phyloP scores from a whole-genome alignment of 2,329 filamentous ascomycete genomes.

The Colletotrichum navitas region DNA sequence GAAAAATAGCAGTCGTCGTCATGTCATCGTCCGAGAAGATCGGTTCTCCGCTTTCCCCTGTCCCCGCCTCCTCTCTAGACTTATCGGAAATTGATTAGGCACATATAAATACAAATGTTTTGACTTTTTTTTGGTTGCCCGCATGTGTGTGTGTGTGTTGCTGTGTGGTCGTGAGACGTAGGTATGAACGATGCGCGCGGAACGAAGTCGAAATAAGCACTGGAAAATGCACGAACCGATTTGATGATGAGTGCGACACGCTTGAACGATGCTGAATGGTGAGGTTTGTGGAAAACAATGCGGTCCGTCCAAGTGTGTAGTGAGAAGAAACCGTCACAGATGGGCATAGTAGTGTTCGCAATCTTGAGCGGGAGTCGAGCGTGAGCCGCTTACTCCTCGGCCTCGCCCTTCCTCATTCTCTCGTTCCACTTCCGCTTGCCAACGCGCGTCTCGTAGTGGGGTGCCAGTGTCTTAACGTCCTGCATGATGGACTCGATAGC shows the following conservation, averaged over 20 bases:
- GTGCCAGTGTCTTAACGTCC: slow-evolving; percentile 78
- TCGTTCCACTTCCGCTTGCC: slow-evolving; percentile 85
- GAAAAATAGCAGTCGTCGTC: slow-evolving; percentile 15
- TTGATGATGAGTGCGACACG: slow-evolving; percentile 36
- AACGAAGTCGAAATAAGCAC: slow-evolving; percentile 14
- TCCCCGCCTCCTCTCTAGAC: slow-evolving; percentile 29
- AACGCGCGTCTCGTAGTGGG: slow-evolving; percentile 89
- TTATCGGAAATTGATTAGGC: slow-evolving; percentile 15
- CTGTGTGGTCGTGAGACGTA: slow-evolving; percentile 29
- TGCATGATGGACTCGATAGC: slow-evolving; percentile 83
- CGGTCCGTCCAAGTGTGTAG: slow-evolving; percentile 26
- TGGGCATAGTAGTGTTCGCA: slow-evolving; percentile 21
- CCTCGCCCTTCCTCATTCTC: slow-evolving; percentile 56
- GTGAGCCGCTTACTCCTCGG: slow-evolving; percentile 45
- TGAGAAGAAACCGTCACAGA: slow-evolving; percentile 22
- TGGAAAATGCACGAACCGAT: slow-evolving; percentile 13
- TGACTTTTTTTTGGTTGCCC: not conserved
- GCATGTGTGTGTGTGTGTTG: not conserved
- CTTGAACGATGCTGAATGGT: slow-evolving; percentile 37
- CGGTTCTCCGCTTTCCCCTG: slow-evolving; percentile 11
- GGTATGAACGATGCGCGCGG: slow-evolving; percentile 32
- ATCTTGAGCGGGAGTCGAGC: not conserved
- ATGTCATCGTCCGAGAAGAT: slow-evolving; percentile 29
- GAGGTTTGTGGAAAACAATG: slow-evolving; percentile 25
- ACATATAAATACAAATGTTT: slow-evolving; percentile 26